phyloP scores from a whole-genome alignment of 2,329 filamentous ascomycete genomes.

The Blastomyces percursus region DNA sequence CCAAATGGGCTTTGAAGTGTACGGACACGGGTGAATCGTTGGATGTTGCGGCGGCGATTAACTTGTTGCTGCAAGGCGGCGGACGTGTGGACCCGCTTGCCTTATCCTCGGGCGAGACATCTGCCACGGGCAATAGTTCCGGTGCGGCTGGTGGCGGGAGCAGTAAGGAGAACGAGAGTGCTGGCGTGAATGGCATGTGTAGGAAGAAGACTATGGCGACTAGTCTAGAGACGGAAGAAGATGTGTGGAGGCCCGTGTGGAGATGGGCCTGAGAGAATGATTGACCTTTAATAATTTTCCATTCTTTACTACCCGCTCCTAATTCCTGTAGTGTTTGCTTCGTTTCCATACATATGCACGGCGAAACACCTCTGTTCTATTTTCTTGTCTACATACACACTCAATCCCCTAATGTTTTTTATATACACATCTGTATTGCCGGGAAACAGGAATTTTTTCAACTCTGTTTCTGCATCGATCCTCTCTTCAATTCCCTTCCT shows the following conservation, averaged over 20 bases:
- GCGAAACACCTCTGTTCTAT: not conserved
- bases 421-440: not conserved
- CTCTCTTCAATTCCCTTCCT: slow-evolving; percentile 20
- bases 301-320: not conserved
- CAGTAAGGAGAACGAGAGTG: not conserved
- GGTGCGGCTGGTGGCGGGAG: not conserved
- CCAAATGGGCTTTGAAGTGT: slow-evolving; percentile 46
- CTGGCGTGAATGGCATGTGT: not conserved
- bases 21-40: slow-evolving; percentile 52
- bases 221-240: slow-evolving; percentile 9
- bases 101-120: not conserved
- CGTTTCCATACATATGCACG: not conserved
- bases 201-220: not conserved
- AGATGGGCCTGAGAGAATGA: slow-evolving; percentile 26
- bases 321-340: not conserved
- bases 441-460: not conserved
- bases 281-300: not conserved
- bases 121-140: slow-evolving; percentile 8
- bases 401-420: not conserved
- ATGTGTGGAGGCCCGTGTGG: slow-evolving; percentile 23
- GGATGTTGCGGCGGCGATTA: slow-evolving; percentile 46
- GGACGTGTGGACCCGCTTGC: slow-evolving; percentile 21
- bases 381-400: not conserved
- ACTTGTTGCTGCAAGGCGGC: slow-evolving; percentile 37
- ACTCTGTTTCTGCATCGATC: not conserved